A percentile compares a stretch with the other conserved stretches of the same genome.
These are phyloP conservation scores for Bacidia gigantensis DNA, from an alignment of 495 filamentous ascomycete species.

Conservation along the genomic window DNA sequence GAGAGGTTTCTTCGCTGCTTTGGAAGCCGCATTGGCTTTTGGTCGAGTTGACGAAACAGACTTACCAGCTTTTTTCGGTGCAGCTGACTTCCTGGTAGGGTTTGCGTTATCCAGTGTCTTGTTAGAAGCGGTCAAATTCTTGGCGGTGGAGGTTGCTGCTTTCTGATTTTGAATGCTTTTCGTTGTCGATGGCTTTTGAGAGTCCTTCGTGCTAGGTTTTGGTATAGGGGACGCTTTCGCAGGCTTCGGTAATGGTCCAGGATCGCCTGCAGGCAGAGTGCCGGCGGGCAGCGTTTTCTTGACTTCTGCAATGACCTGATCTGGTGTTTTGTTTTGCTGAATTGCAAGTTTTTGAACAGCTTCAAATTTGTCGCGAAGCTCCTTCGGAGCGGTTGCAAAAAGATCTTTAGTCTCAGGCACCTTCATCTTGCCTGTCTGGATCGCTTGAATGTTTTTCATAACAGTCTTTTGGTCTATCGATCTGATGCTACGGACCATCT, in stretches of 20 bases:
- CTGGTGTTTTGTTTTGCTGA: conserved; percentile 1
- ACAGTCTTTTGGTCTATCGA: conserved; percentile 14
- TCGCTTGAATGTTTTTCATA: conserved; percentile 14
- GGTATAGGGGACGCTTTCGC: background rate
- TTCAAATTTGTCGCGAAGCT: conserved; percentile 10
- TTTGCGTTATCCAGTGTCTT: background rate
- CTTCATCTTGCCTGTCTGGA: conserved; percentile 14
- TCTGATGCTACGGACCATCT: conserved; percentile 14
- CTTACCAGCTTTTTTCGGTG: background rate
- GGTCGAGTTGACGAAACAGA: background rate
- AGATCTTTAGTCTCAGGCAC: conserved; percentile 14
- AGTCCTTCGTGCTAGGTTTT: background rate
- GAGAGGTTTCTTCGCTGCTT: background rate
- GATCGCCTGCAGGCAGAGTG: conserved; percentile 2
- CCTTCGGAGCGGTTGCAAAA: conserved; percentile 10
- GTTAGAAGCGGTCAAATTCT: background rate
- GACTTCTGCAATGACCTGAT: conserved; percentile 6
- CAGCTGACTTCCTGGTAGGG: background rate
- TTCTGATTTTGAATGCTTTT: background rate
- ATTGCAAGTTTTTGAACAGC: conserved; percentile 4
- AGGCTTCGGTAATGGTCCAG: conserved; percentile 1
- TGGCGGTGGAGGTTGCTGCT: background rate
- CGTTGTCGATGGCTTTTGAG: background rate
- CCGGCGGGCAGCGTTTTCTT: conserved; percentile 2
- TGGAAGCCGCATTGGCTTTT: background rate